phyloP scores from a whole-genome alignment of 1,139 yeast species.

The Yamadazyma taylorii region DNA sequence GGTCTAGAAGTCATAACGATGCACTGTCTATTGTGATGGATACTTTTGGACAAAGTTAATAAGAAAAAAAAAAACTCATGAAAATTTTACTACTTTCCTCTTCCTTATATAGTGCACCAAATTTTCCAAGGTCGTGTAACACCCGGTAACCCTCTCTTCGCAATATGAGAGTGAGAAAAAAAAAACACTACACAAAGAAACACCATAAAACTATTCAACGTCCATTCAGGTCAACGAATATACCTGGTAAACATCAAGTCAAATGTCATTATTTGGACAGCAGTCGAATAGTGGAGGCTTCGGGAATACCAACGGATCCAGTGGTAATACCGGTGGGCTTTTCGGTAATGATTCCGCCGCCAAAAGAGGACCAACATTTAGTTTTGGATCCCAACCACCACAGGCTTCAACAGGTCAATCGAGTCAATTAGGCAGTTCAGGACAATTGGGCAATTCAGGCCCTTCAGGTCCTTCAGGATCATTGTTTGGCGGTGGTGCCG shows the following conservation, averaged over 20 bases:
- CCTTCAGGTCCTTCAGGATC: no score
- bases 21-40: slow-evolving; percentile 58
- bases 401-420: no score
- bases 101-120: slow-evolving; percentile 3
- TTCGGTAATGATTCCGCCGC: slow-evolving; percentile 7
- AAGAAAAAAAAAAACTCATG: slow-evolving; percentile 15
- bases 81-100: slow-evolving; percentile 10
- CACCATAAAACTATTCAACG: no score
- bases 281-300: slow-evolving; percentile 8
- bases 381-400: no score
- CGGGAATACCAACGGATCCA: slow-evolving; percentile 4
- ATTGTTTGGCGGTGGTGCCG: no score
- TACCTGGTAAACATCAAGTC: no score
- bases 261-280: slow-evolving; percentile 21
- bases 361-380: no score
- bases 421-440: no score
- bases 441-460: no score
- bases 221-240: no score
- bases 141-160: neutral
- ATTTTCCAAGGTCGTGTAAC: neutral
- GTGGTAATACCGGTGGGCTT: slow-evolving; percentile 5
- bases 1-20: slow-evolving; percentile 27
- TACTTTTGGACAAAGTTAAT: slow-evolving; percentile 54
- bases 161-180: neutral
- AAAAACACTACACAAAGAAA: neutral